Base-by-base conservation (phyloP, 2,329 filamentous ascomycete species). In the Pseudogymnoascus sp. region DNA sequence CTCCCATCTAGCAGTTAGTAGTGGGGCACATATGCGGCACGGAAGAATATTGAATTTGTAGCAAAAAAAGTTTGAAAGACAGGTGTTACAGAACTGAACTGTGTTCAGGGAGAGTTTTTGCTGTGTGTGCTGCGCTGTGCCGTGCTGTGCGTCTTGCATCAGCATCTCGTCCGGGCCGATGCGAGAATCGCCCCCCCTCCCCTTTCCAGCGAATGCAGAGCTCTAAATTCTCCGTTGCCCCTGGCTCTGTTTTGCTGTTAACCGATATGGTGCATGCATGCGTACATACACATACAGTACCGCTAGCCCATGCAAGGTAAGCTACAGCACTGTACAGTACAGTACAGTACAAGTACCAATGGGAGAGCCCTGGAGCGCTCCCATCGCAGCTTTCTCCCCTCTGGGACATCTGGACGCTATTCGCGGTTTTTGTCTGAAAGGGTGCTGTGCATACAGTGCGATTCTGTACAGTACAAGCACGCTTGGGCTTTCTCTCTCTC, bases 21-120 rank as follows among this genome's bases (percentile, higher is more conserved):
- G 47, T 32, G 47, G 47, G 47, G 47, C 47, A 54, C 47, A 32
- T 32, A 32, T 54, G 47, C 47, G 47, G 47, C 47, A 54, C 47
- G 47, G 47, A 54, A 54, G 12, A 54, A 54, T 54, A 54, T 54
- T 54, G 47, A 54, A 54, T 54, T 54, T 54, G 47, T 54, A 54
- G 47, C 47, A 54, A 54, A 54, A 54, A 54, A 28, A 25, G 22
- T 25, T 25, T 18, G 47, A 54, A 54, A 54, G 47, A 54, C 47
- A 54, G 8, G 47, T 54, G 47, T 54, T 25, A 25, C 22, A 25
- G 22, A n/a, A n/a, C n/a, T n/a, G n/a, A n/a, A n/a, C n/a, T n/a
- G n/a, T n/a, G n/a, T n/a, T n/a, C n/a, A n/a, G n/a, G n/a, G n/a
- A n/a, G n/a, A n/a, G n/a, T n/a, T n/a, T 25, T 25, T 2, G 22